Percentiles rank a stretch among this genome's conserved stretches.
Evolutionary conservation across 73 alveolate genomes (phyloP).

Genomic region (Paramecium tetraurelia): DNA sequence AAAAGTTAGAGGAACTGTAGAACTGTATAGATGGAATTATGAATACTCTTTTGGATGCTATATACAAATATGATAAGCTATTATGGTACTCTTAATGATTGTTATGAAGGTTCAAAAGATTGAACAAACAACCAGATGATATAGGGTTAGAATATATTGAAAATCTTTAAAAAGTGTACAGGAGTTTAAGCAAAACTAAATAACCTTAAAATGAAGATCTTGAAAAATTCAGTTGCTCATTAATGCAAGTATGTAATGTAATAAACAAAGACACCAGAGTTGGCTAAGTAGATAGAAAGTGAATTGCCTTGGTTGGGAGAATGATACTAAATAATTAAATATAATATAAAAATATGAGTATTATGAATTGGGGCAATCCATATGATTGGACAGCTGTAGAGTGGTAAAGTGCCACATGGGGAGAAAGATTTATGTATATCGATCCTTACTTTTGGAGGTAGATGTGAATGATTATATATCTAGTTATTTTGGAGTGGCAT

Average conservation of each 20-base stretch:
- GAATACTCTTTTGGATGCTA: neutral
- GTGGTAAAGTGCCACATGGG: neutral
- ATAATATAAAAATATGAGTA: neutral
- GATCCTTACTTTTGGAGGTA: conserved; percentile 23
- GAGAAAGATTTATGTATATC: neutral
- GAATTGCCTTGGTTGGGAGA: neutral
- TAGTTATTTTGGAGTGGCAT: conserved; percentile 89
- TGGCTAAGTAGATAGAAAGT: neutral
- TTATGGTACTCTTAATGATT: neutral
- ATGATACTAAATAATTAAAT: conserved; percentile 8
- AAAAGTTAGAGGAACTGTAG: neutral
- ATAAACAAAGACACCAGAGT: neutral
- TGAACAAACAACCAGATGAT: neutral
- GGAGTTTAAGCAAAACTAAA: neutral
- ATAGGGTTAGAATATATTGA: neutral
- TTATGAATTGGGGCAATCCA: conserved; percentile 27
- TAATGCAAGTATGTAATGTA: neutral
- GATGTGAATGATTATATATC: neutral
- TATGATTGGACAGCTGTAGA: neutral
- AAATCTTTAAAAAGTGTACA: neutral
- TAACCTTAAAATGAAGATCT: neutral
- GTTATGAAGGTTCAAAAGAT: neutral
- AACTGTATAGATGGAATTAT: neutral
- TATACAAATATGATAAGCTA: conserved; percentile 12
- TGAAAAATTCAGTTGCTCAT: neutral